Evolutionary conservation across 208 protist genomes (phyloP).

Genomic region (Porcisia hertigi): DNA sequence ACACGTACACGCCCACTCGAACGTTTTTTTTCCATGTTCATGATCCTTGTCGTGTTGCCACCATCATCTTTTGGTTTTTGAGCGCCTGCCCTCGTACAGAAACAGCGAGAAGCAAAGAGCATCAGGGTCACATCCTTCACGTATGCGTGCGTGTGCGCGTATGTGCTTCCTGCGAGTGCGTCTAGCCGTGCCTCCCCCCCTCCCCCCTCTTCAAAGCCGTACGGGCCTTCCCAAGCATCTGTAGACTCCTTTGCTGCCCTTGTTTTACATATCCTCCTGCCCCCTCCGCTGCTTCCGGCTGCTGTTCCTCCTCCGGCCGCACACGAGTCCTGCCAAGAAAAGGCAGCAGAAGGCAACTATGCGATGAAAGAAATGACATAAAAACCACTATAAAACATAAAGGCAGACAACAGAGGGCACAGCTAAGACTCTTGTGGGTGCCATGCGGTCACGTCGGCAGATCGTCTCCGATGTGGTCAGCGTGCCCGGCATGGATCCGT

Average conservation of each 20-base stretch:
- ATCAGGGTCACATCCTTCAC: background rate
- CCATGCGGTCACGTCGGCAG: constrained; percentile 39
- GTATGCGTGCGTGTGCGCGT: background rate
- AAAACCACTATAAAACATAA: background rate
- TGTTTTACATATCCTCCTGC: background rate
- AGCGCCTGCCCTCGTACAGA: background rate
- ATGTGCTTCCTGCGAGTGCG: background rate
- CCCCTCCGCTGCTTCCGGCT: background rate
- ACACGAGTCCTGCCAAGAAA: background rate
- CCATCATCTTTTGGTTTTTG: background rate
- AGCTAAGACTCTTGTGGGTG: background rate
- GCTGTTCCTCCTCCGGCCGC: background rate
- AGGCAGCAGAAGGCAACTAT: background rate
- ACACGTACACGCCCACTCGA: background rate
- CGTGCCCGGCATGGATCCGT: constrained; percentile 70
- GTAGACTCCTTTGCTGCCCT: too few species aligned
- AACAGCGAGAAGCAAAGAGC: background rate
- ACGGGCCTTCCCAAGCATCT: too few species aligned
- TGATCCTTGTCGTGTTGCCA: background rate
- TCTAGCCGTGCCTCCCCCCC: background rate
- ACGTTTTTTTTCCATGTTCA: background rate
- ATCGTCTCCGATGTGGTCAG: constrained; percentile 20
- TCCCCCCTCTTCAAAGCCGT: too few species aligned
- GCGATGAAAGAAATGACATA: background rate
- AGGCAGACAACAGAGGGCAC: background rate